Base-by-base conservation (phyloP, 163 green algal species). In the Chloroidium sp. region DNA sequence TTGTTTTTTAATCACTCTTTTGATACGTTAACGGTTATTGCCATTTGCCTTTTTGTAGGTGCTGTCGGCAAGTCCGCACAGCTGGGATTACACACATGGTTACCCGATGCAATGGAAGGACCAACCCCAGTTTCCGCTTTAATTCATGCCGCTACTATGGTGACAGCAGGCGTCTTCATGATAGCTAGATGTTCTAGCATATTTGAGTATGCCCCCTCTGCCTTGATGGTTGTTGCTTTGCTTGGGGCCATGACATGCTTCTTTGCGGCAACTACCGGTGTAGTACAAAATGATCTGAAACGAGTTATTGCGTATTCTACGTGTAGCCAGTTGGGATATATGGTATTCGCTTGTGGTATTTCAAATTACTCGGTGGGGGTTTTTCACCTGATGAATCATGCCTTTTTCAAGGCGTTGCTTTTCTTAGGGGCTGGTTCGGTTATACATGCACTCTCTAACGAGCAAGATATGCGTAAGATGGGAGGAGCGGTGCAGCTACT, bases 201-300 rank as follows among this genome's bases (percentile, higher is more conserved):
- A 77, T 88, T 88, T 87, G 89, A 92, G 87, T 91, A 86, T 84
- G 82, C 88, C 74, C 88, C 89, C 69, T 85, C 77, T 78, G 82
- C 84, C 78, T 78, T 90, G 75, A 78, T 81, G 59, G 2, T 87
- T 76, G 83, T 92, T 69, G 81, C 88, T 75, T 81, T 89, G 82
- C 78, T 91, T 77, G 89, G 89, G 59, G 88, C 81, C 62, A 87
- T 90, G 76, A 92, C 89, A 69, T 86, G 83, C 84, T 90, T 92
- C 86, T 91, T 92, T 87, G 88, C 88, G 59, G 88, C 85, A 74
- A 84, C 80, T 8, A 88, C 83, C n/a, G 87, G 85, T 78, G 69
- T 90, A 75, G 78, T 90, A n/a, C 87, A 93, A 89, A 92, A 93
- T 87, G 87, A 93, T 89, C 86, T 91, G 85, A 92, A 91, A 85